Base-by-base conservation (phyloP, 1,284 basidiomycete genomes). In the Amylostereum areolatum region DNA sequence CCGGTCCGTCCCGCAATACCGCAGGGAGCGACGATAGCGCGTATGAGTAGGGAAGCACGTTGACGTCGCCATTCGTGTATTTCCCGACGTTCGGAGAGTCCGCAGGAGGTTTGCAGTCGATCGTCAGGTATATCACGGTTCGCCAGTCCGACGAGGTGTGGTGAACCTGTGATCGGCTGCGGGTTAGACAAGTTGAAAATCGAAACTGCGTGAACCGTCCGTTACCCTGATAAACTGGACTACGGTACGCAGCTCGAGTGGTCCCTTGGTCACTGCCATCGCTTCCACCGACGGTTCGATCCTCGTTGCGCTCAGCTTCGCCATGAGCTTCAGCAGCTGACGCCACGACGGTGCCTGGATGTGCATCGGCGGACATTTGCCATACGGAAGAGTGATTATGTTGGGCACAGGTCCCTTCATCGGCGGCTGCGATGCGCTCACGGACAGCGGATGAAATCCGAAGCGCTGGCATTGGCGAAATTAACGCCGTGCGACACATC, bases 161-260 rank as follows among this genome's bases (percentile, higher is more conserved):
- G 59, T 83, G 78, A 27, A 80, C 71, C 84, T 86, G 47, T 28
- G 11, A 41, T 10, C 43, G 34, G 40, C 11, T 34, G 43, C 32
- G 27, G 18, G 18, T 18, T 44, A 30, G 30, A 45, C 35, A 51
- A 32, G 34, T 35, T 24, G 31, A 30, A 32, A 32, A 36, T 35
- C 28, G 28, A 42, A n/a, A 3, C 27, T 30, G 24, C 11, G 42
- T 48, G 43, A 45, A 47, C 32, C 43, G 52, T 30, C 25, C 52
- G 71, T 52, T 55, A 86, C 86, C 71, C 80, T 85, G 48, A 88
- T 72, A 58, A 89, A 88, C 57, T 89, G 85, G 48, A 90, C 67
- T 0, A 90, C 84, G 0, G 82, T 80, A 37, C 88, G 79, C 37
- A 90, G 66, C 52, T 74, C 76, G 50, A 84, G 69, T 5, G 80